Conservation (phyloP, 1,284 basidiomycete species). For the Boletus smithii region DNA sequence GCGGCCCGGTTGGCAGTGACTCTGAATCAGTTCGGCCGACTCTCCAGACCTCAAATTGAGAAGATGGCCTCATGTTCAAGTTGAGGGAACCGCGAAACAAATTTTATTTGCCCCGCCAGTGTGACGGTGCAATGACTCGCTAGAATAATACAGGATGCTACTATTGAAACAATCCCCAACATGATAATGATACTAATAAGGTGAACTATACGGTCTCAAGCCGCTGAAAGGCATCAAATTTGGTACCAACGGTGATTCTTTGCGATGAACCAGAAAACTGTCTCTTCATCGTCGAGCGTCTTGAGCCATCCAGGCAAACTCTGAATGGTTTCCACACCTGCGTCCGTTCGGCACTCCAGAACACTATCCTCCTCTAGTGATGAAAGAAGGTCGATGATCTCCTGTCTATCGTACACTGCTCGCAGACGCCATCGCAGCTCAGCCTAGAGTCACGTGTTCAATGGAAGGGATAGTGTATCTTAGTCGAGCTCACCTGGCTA, state of each 20-base stretch:
- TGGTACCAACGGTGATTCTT: slow-evolving; percentile 56
- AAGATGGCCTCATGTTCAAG: too few relatives aligned
- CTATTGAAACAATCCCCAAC: too few relatives aligned
- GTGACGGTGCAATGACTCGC: too few relatives aligned
- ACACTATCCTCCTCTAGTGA: slow-evolving; percentile 52
- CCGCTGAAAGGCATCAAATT: slow-evolving; percentile 15
- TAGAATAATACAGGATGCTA: too few relatives aligned
- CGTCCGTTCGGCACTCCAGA: slow-evolving; percentile 37
- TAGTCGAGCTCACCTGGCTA: slow-evolving; percentile 53
- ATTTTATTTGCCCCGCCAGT: too few relatives aligned
- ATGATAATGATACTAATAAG: slow-evolving; percentile 9
- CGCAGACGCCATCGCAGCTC: slow-evolving; percentile 67
- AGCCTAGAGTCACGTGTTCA: slow-evolving; percentile 40
- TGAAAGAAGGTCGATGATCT: slow-evolving; percentile 62
- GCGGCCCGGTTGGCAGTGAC: too few relatives aligned
- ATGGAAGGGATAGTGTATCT: not conserved
- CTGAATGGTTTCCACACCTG: slow-evolving; percentile 16
- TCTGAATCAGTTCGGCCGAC: too few relatives aligned
- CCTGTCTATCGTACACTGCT: slow-evolving; percentile 70
- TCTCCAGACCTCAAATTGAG: too few relatives aligned
- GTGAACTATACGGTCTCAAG: too few relatives aligned
- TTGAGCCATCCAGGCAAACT: slow-evolving; percentile 26
- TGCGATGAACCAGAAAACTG: slow-evolving; percentile 44
- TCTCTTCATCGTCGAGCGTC: slow-evolving; percentile 47
- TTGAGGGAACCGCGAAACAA: too few relatives aligned